A percentile compares a stretch with the other conserved stretches of the same genome.
Evolutionary conservation across 768 basidiomycete species (phyloP).

Genomic region (Dacryopinax primogenitus): DNA sequence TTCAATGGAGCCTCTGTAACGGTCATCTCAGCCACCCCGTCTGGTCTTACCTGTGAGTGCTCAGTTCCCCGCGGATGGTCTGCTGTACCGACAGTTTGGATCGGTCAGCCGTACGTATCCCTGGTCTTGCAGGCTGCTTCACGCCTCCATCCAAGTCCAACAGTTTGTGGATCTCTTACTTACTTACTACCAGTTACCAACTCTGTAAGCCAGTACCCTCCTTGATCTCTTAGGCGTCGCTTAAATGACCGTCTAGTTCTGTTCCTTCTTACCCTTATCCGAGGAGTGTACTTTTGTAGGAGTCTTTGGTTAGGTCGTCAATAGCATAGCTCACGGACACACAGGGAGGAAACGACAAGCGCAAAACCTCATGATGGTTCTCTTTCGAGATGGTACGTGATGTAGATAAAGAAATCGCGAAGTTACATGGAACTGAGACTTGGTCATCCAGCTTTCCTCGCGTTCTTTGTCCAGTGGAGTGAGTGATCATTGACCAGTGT

Average conservation of each 20-base stretch:
- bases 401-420: not conserved
- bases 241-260: not conserved
- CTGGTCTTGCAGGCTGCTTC: not conserved
- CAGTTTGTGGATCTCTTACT: not conserved
- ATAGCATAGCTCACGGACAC: not conserved
- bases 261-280: not conserved
- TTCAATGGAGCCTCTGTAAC: not conserved
- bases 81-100: not conserved
- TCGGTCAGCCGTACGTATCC: not conserved
- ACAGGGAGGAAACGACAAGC: not conserved
- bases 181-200: not conserved
- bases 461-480: not conserved
- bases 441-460: not conserved
- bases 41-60: not conserved
- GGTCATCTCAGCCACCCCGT: not conserved
- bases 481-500: not conserved
- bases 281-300: not conserved
- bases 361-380: not conserved
- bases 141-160: not conserved
- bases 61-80: not conserved
- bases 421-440: not conserved
- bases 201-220: not conserved
- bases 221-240: not conserved
- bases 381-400: not conserved
- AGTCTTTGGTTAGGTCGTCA: not conserved